Conservation (phyloP, 2,329 filamentous ascomycete genomes). For the Claviceps spartinae region DNA sequence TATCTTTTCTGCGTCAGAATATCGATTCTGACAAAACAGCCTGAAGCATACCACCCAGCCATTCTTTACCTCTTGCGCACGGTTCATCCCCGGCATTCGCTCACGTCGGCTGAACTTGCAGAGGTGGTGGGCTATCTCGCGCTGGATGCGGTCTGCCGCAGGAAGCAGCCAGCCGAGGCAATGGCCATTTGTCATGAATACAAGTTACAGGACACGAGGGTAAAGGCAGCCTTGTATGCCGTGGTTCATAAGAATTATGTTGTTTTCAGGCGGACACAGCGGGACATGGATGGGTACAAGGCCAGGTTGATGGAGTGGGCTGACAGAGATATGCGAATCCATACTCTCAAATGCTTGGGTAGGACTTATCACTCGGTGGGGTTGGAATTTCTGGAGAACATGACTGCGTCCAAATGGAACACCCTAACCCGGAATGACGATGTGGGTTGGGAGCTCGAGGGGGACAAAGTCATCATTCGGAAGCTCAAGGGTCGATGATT, state of each 20-base stretch:
- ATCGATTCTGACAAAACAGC: constrained; percentile 66
- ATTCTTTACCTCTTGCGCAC: constrained; percentile 62
- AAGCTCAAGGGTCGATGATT: constrained; percentile 23
- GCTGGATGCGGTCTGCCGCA: constrained; percentile 77
- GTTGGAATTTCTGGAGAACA: constrained; percentile 51
- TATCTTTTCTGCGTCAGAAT: constrained; percentile 87
- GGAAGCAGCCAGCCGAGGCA: constrained; percentile 60
- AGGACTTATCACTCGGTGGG: constrained; percentile 67
- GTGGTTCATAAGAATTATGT: constrained; percentile 75
- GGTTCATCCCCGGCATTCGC: constrained; percentile 54
- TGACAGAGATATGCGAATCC: constrained; percentile 56
- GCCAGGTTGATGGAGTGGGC: constrained; percentile 71
- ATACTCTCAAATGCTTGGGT: constrained; percentile 77
- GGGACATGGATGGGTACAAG: constrained; percentile 66
- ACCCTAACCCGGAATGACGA: constrained; percentile 52
- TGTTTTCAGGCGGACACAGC: constrained; percentile 57
- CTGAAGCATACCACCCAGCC: constrained; percentile 81
- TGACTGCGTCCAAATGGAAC: constrained; percentile 57
- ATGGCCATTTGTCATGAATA: constrained; percentile 51
- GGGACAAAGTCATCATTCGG: constrained; percentile 62
- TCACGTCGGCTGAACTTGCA: constrained; percentile 58
- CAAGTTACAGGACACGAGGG: constrained; percentile 48
- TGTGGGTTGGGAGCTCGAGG: constrained; percentile 76
- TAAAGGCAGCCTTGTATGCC: constrained; percentile 55
- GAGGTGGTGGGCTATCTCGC: constrained; percentile 74